These are phyloP conservation scores for Sugiyamaella xylanicola DNA, from an alignment of 1,139 yeast genomes.

Conservation along the genomic window DNA sequence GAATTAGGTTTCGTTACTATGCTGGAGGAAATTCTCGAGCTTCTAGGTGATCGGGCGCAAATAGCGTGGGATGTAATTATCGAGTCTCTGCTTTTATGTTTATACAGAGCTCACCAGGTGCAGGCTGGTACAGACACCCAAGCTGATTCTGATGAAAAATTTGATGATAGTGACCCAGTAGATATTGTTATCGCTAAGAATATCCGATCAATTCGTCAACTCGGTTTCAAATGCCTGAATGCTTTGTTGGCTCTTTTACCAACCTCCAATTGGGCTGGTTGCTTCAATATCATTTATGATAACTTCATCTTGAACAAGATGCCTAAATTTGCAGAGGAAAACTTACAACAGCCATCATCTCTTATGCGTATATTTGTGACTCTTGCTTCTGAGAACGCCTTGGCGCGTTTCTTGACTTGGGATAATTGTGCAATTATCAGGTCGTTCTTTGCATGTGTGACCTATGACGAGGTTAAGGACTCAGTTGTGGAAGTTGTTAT, in stretches of 20 bases:
- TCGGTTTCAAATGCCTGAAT: slow-evolving; percentile 41
- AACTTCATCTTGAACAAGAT: slow-evolving; percentile 68
- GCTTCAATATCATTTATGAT: slow-evolving; percentile 55
- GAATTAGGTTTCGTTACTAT: slow-evolving; percentile 74
- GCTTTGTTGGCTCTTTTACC: slow-evolving; percentile 33
- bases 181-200: slow-evolving; percentile 40
- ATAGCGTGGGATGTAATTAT: slow-evolving; percentile 55
- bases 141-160: slow-evolving; percentile 37
- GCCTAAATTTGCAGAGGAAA: slow-evolving; percentile 67
- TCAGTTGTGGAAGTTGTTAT: slow-evolving; percentile 61
- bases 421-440: slow-evolving; percentile 55
- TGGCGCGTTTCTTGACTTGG: slow-evolving; percentile 52
- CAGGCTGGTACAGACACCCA: slow-evolving; percentile 36
- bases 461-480: slow-evolving; percentile 63
- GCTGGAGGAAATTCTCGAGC: slow-evolving; percentile 61
- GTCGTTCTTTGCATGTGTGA: slow-evolving; percentile 59
- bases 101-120: slow-evolving; percentile 57
- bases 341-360: slow-evolving; percentile 81
- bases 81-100: slow-evolving; percentile 60
- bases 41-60: slow-evolving; percentile 62
- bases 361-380: slow-evolving; percentile 65
- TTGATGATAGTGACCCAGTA: slow-evolving; percentile 51
- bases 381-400: slow-evolving; percentile 58
- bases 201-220: slow-evolving; percentile 37
- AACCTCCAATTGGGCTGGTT: slow-evolving; percentile 53